phyloP scores from a whole-genome alignment of 257 asterid genomes.

The Solanum etuberosum region DNA sequence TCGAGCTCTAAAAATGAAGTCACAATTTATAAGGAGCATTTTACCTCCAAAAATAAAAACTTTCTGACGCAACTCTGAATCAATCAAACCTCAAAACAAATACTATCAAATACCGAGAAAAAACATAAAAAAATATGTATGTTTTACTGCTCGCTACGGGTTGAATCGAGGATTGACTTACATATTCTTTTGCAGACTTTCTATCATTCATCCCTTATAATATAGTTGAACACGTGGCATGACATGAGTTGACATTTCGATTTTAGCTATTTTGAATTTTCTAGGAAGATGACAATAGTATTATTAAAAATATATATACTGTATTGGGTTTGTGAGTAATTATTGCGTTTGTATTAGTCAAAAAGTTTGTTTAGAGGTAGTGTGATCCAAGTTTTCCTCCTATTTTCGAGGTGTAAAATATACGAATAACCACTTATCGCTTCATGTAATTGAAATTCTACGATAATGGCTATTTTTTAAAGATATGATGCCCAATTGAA shows the following conservation, averaged over 20 bases:
- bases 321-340: background rate
- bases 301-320: background rate
- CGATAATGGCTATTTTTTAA: background rate
- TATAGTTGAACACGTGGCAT: background rate
- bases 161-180: background rate
- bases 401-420: background rate
- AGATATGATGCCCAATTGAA: background rate
- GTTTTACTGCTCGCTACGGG: background rate
- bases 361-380: background rate
- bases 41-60: background rate
- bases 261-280: background rate
- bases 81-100: fast-evolving
- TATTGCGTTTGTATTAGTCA: background rate
- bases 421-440: background rate
- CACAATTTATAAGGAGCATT: fast-evolving
- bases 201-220: background rate
- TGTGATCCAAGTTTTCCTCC: background rate
- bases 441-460: fast-evolving
- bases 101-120: fast-evolving
- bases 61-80: background rate
- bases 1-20: fast-evolving
- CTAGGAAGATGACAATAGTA: background rate
- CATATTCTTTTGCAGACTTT: background rate
- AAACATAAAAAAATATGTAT: background rate
- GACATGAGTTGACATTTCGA: background rate